Percentiles rank a stretch among this genome's conserved stretches.
Evolutionary conservation across 192 early-diverging fungal species (phyloP).

Genomic region (Podila epigama): DNA sequence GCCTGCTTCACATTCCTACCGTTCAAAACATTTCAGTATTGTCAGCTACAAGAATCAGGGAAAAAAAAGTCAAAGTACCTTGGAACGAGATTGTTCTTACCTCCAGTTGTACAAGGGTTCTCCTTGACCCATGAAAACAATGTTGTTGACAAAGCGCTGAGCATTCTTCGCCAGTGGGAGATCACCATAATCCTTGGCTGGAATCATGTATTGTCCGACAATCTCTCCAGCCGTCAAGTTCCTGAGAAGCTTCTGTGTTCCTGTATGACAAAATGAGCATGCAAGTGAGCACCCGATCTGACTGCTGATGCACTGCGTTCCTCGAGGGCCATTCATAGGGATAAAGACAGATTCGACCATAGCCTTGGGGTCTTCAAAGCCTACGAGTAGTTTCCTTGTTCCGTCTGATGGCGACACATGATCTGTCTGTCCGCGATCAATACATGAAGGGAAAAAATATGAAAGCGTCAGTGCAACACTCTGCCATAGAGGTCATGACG

Average conservation of each 20-base stretch:
- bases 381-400: constrained; percentile 70
- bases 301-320: constrained; percentile 82
- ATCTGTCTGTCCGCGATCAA: constrained; percentile 1
- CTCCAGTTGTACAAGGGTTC: constrained; percentile 89
- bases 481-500: constrained; percentile 4
- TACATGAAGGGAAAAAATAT: background rate
- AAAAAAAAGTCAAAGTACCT: background rate
- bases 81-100: constrained; percentile 38
- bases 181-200: constrained; percentile 62
- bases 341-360: constrained; percentile 83
- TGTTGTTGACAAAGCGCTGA: constrained; percentile 72
- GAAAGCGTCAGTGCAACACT: background rate
- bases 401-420: constrained; percentile 61
- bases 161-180: constrained; percentile 59
- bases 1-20: constrained; percentile 66
- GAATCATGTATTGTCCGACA: constrained; percentile 73
- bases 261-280: constrained; percentile 91
- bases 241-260: constrained; percentile 82
- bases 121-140: constrained; percentile 95
- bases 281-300: constrained; percentile 89
- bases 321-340: constrained; percentile 62
- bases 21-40: background rate
- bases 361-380: constrained; percentile 62
- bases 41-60: background rate
- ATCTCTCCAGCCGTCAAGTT: constrained; percentile 79